Conservation (phyloP, 2,329 filamentous ascomycete species). For the Simplicillium aogashimaense region DNA sequence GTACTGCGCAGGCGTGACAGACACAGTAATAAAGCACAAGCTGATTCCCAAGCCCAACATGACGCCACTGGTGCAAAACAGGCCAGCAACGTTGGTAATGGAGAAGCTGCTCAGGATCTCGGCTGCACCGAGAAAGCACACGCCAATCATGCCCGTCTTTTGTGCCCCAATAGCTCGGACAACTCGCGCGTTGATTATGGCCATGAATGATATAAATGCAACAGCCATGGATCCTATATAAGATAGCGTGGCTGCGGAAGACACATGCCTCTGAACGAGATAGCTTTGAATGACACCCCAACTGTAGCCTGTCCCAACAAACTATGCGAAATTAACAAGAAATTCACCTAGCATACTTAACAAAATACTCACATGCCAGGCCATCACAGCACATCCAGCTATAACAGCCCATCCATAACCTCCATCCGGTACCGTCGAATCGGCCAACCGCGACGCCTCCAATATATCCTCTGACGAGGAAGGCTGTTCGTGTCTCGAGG, state of each 20-base stretch:
- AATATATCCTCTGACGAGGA: background rate
- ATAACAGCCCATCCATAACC: slow-evolving; percentile 18
- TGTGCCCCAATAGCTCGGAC: slow-evolving; percentile 38
- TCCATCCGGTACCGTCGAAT: slow-evolving; percentile 12
- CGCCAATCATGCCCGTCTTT: slow-evolving; percentile 33
- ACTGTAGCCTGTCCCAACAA: slow-evolving; percentile 44
- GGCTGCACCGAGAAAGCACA: slow-evolving; percentile 37
- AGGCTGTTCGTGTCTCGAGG: slow-evolving; percentile 2
- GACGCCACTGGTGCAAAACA: slow-evolving; percentile 17
- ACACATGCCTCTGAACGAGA: slow-evolving; percentile 36
- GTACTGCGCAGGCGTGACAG: slow-evolving; percentile 37
- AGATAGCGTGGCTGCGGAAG: slow-evolving; percentile 39
- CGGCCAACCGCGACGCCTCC: background rate
- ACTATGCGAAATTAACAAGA: slow-evolving; percentile 37
- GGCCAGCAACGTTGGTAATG: slow-evolving; percentile 14
- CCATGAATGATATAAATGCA: slow-evolving; percentile 38
- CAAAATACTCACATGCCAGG: slow-evolving; percentile 5
- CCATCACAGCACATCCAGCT: slow-evolving; percentile 12
- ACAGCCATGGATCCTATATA: slow-evolving; percentile 46
- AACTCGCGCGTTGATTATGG: slow-evolving; percentile 39
- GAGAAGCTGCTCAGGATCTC: slow-evolving; percentile 25
- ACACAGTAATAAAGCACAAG: slow-evolving; percentile 21
- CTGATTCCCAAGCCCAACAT: slow-evolving; percentile 15
- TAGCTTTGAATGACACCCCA: slow-evolving; percentile 54
- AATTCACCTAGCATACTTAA: background rate